phyloP scores from a whole-genome alignment of 1,284 basidiomycete species.

The Athelia sp. region DNA sequence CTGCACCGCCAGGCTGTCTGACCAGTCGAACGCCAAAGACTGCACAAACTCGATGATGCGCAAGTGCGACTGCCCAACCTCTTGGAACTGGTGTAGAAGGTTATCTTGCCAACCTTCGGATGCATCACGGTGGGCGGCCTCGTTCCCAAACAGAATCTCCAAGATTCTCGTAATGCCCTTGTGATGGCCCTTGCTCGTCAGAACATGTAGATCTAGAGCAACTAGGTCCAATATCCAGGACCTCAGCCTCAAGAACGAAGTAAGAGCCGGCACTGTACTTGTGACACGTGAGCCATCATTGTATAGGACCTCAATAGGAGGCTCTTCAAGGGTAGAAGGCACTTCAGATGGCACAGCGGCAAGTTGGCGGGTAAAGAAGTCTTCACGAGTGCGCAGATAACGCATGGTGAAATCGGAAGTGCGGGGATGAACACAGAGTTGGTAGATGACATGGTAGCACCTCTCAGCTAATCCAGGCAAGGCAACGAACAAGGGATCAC shows the following conservation, averaged over 20 bases:
- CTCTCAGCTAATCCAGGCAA: constrained; percentile 85
- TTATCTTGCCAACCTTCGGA: constrained; percentile 42
- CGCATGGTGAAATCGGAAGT: constrained; percentile 83
- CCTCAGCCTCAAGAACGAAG: constrained; percentile 78
- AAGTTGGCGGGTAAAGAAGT: constrained; percentile 87
- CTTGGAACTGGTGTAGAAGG: constrained; percentile 54
- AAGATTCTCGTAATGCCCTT: constrained; percentile 70
- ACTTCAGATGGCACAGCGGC: constrained; percentile 64
- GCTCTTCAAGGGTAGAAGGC: constrained; percentile 41
- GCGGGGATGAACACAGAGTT: constrained; percentile 81
- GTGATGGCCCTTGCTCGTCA: constrained; percentile 73
- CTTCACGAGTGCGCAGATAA: constrained; percentile 85
- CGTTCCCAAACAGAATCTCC: constrained; percentile 69
- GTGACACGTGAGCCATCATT: constrained; percentile 68
- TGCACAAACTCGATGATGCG: constrained; percentile 86
- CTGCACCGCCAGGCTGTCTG: constrained; percentile 62
- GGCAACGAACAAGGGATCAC: constrained; percentile 54
- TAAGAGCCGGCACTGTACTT: constrained; percentile 71
- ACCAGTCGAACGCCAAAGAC: constrained; percentile 85
- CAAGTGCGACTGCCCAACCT: constrained; percentile 76
- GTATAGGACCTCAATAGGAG: constrained; percentile 67
- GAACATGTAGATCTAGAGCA: constrained; percentile 86
- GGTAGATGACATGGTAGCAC: constrained; percentile 79
- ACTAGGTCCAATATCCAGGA: constrained; percentile 85
- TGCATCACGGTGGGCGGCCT: constrained; percentile 40